Evolutionary conservation across 2,329 filamentous ascomycete species (phyloP).

Genomic region (Tolypocladium sp.): DNA sequence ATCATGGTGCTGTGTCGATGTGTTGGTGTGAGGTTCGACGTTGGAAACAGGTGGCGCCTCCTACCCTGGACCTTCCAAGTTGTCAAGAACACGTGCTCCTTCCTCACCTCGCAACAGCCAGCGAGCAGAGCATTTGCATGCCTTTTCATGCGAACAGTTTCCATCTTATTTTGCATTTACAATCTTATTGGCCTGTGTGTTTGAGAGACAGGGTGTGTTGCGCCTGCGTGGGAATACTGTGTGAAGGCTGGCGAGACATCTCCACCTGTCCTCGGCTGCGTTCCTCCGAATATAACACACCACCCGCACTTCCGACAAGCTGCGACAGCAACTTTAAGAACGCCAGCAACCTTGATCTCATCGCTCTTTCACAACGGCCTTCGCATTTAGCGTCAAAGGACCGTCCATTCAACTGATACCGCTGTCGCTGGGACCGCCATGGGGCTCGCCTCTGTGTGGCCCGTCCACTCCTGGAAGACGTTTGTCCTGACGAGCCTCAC

Average conservation of each 20-base stretch:
- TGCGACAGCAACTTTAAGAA: background rate
- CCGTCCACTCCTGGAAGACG: background rate
- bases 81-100: background rate
- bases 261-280: no score
- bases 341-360: no score
- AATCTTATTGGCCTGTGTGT: background rate
- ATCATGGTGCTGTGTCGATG: background rate
- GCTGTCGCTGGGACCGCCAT: background rate
- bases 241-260: background rate
- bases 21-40: background rate
- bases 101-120: background rate
- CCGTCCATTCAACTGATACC: background rate
- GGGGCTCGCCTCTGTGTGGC: background rate
- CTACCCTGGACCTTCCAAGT: background rate
- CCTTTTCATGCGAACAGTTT: no score
- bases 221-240: background rate
- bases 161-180: no score
- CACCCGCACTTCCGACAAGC: no score
- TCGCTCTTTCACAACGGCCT: background rate
- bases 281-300: no score
- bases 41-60: background rate
- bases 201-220: background rate
- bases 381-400: background rate
- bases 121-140: background rate
- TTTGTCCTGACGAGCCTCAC: conserved; percentile 8